phyloP scores from a whole-genome alignment of 2,329 filamentous ascomycete species.

The Fusarium sp. region DNA sequence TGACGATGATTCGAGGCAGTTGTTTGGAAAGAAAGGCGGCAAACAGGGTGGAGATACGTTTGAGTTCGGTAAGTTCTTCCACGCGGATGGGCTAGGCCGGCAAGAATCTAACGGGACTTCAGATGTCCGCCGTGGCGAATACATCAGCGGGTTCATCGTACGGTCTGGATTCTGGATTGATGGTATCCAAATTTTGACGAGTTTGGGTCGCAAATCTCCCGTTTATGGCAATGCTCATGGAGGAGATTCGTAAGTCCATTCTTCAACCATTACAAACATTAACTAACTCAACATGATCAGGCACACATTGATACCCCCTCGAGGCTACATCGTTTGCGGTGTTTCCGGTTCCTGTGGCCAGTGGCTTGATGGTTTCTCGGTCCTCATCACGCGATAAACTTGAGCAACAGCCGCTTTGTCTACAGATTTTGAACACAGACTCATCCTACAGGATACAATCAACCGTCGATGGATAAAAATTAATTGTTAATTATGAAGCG shows the following conservation, averaged over 20 bases:
- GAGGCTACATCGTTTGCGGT: slow-evolving; percentile 89
- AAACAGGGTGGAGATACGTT: slow-evolving; percentile 79
- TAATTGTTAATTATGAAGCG: slow-evolving; percentile 34
- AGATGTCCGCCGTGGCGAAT: slow-evolving; percentile 89
- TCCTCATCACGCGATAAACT: slow-evolving; percentile 70
- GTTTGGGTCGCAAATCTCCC: slow-evolving; percentile 84
- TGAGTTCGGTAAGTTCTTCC: slow-evolving; percentile 73
- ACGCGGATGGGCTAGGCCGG: background rate
- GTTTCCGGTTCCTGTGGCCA: slow-evolving; percentile 83
- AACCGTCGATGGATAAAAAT: slow-evolving; percentile 20
- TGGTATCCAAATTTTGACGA: slow-evolving; percentile 90
- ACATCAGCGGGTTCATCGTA: slow-evolving; percentile 87
- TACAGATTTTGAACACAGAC: slow-evolving; percentile 35
- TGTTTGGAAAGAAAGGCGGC: slow-evolving; percentile 87
- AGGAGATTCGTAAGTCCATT: slow-evolving; percentile 79
- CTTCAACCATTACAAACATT: background rate
- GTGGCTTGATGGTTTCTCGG: slow-evolving; percentile 88
- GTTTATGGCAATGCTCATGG: slow-evolving; percentile 85
- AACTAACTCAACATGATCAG: slow-evolving; percentile 61
- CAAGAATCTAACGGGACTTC: slow-evolving; percentile 48
- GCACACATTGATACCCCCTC: slow-evolving; percentile 87
- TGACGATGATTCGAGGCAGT: slow-evolving; percentile 84
- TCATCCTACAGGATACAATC: slow-evolving; percentile 25
- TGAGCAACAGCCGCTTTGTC: slow-evolving; percentile 1
- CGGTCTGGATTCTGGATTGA: slow-evolving; percentile 87